Percentiles rank a stretch among this genome's conserved stretches.
Evolutionary conservation across 805 yeast species (phyloP).

Genomic region (Hanseniaspora valbyensis): DNA sequence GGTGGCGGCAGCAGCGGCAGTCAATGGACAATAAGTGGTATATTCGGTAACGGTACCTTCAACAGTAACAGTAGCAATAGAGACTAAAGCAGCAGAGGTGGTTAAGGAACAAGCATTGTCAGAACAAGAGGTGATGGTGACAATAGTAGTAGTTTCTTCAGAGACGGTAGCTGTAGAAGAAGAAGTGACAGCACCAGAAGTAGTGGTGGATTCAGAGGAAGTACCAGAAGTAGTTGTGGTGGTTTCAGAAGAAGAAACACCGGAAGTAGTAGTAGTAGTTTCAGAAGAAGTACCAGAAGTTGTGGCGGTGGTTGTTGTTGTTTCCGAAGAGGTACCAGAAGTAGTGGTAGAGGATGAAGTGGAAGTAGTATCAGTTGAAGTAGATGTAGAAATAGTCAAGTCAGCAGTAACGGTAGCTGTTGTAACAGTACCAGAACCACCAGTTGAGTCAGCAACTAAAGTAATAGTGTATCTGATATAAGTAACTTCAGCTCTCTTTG

Average conservation of each 20-base stretch:
- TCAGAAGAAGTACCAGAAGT: background rate
- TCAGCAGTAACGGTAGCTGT: background rate
- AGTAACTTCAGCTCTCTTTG: constrained; percentile 2
- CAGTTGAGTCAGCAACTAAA: constrained; percentile 1
- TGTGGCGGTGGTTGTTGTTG: background rate
- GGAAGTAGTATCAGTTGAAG: background rate
- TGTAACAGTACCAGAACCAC: constrained; percentile 9
- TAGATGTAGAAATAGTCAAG: background rate
- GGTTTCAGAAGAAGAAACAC: background rate
- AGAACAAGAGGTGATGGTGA: background rate
- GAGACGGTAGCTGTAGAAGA: background rate
- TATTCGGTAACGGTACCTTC: constrained; percentile 24
- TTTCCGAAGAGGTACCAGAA: background rate
- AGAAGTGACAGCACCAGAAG: background rate
- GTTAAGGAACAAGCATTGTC: background rate
- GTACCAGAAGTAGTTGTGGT: background rate
- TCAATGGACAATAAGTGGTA: too few relatives aligned
- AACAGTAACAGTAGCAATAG: constrained; percentile 28
- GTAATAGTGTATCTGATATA: constrained; percentile 2
- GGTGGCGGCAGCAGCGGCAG: constrained; percentile 22
- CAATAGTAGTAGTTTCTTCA: background rate
- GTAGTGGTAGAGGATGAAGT: background rate
- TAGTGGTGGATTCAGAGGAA: background rate
- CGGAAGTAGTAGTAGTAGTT: background rate
- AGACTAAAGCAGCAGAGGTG: too few relatives aligned